Evolutionary conservation across 1,284 basidiomycete genomes (phyloP), one percentile per base, ranked within the genome.

Genomic region (Garcileccinum viscosum): DNA sequence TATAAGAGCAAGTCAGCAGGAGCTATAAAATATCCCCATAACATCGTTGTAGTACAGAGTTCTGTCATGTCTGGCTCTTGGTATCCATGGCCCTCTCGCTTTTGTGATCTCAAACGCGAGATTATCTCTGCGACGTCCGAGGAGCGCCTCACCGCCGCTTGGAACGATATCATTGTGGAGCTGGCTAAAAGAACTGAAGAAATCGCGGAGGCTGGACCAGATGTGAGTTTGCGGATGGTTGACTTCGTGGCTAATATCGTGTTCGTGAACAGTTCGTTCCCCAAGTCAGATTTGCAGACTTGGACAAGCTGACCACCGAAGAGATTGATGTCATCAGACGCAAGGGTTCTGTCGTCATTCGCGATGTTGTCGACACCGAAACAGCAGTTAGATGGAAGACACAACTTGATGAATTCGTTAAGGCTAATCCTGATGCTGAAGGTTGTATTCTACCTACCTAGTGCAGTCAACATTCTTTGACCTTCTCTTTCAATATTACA

Each of bases 291-390:
- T 56, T 56, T 56, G 74, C 82, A 4, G 87, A 90, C 59, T 78
- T 92, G 30, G 75, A 82, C 4, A 85, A 77, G 35, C 79, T 92
- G 63, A 81, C 81, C 33, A 68, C 77, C 0, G 85, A 87, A 38
- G 81, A 87, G 62, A 71, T 90, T 8, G 82, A 84, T 4, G 80
- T 78, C 63, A 88, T 93, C 70, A 88, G 84, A 72, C 81, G 85
- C 60, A 84, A 83, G 67, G 91, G 91, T 11, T 85, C 85, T 35
- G 84, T 92, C 32, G 85, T 93, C n/a, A 89, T 93, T 67, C 84
- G 80, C 56, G 85, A 88, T 71, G 85, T 92, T 3, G 89, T 93
- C 2, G 84, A 88, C 56, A 84, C 87, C 65, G 78, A 78, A 9
- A 85, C 89, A 62, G 91, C 89, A 0, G 71, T 82, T 22, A 78